Percentiles rank a stretch among this genome's conserved stretches.
Conservation (phyloP, 1,139 yeast genomes). For the Sporopachydermia cereana region DNA sequence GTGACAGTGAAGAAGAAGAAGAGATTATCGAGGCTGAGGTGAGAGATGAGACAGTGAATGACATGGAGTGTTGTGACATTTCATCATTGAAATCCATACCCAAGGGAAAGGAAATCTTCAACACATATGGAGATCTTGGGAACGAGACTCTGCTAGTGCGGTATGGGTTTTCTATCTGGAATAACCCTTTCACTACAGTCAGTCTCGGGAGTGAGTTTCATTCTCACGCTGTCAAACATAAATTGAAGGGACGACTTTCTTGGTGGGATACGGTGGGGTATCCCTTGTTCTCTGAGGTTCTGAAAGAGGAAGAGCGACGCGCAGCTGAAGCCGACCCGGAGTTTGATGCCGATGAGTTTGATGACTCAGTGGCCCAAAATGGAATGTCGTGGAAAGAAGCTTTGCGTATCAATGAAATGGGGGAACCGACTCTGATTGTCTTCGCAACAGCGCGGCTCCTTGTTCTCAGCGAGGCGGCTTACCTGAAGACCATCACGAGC, state of each 20-base stretch:
- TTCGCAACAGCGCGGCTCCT: constrained; percentile 21
- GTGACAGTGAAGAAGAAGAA: constrained; percentile 13
- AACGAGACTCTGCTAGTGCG: constrained; percentile 57
- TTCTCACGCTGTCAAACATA: constrained; percentile 27
- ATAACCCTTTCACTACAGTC: constrained; percentile 47
- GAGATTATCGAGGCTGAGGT: constrained; percentile 7
- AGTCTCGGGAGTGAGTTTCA: constrained; percentile 43
- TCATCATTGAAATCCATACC: constrained; percentile 31
- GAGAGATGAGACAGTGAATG: constrained; percentile 4
- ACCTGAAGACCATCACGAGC: constrained; percentile 13
- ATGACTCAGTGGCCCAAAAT: constrained; percentile 14
- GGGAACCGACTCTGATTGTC: constrained; percentile 14
- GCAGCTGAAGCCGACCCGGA: constrained; percentile 15
- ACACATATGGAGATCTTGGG: constrained; percentile 65
- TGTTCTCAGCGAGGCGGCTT: constrained; percentile 28
- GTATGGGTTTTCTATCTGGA: constrained; percentile 57
- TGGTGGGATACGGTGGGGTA: constrained; percentile 58
- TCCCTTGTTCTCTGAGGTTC: constrained; percentile 22
- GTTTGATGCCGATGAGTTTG: constrained; percentile 15
- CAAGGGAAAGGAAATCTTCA: constrained; percentile 51
- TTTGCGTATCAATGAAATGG: constrained; percentile 13
- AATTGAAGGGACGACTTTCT: constrained; percentile 33
- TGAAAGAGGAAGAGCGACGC: constrained; percentile 28
- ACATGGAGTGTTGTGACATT: constrained; percentile 42
- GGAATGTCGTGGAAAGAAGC: constrained; percentile 16